Evolutionary conservation across 331 rosid species (phyloP), one percentile per base, ranked within the genome.

Genomic region (Arachis monticola): DNA sequence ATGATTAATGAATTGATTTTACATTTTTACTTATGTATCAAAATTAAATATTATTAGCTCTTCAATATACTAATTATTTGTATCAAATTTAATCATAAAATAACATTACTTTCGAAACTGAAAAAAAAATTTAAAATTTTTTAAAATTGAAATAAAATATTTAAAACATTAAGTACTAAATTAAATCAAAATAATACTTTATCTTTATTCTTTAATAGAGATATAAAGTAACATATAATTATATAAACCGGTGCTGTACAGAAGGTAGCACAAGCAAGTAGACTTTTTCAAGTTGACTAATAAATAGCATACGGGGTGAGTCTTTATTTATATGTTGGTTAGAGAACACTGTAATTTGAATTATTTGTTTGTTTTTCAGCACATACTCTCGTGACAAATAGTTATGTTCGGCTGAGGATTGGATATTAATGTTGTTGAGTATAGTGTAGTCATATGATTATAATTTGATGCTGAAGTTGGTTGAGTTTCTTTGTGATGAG

Each of bases 401-500:
- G 35, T 38, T 59, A 47, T 73, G 77, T 32, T 50, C 14, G 51
- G 78, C 30, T 6, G 6, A 5, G 62, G 9, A 32, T 10, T 65
- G 46, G 50, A 67, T 27, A 70, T 56, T 64, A 12, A 38, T 5
- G 32, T 14, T n/a, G 60, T 14, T 14, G 38, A 53, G 10, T 52
- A 11, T 55, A 41, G 3, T 41, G 3, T 41, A 6, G 10, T 53
- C 1, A 47, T 17, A 70, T 50, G 62, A 46, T 70, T 62, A 17
- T 13, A 76, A 3, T 53, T 72, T 85, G 59, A 71, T 67, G 65
- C 50, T 32, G 60, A n/a, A 52, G 51, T 55, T 75, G 50, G 40
- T 35, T 78, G 27, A 22, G n/a, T 53, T 71, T 84, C 66, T 71
- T 86, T 77, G 87, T 62, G 56, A 68, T 27, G 71, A 60, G 52